Evolutionary conservation across 352 stramenopile species (phyloP), one percentile per base, ranked within the genome.

Genomic region (Blastocystis sp.): DNA sequence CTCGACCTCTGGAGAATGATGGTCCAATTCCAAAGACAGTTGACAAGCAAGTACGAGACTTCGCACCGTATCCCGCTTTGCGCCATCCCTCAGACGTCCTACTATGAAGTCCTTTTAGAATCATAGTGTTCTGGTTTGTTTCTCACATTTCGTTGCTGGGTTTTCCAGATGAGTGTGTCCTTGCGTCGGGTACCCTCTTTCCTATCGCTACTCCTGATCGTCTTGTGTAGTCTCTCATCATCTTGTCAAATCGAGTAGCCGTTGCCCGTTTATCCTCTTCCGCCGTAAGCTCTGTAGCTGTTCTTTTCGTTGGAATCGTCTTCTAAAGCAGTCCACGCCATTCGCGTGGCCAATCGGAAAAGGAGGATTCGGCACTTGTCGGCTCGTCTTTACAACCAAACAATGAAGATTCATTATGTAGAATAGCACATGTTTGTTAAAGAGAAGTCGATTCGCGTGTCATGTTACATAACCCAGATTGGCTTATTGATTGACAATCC

Each of bases 91-190:
- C 74, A 84, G 19, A n/a, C 48, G n/a, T 67, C 56, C 2, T 84
- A 84, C 45, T 84, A 70, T 84, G 74, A 84, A 52, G 3, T 53
- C 66, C 2, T 69, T 70, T 84, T 67, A 84, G 56, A 69, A 23
- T 38, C 53, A 41, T 56, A 14, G 14, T 7, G 48, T 34, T 34
- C 5, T 9, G 62, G 34, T 45, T n/a, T 77, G 66, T 77, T 84
- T 84, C 52, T 70, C 69, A 5, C 21, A 38, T 43, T 34, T n/a
- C 17, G 19, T 81, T 81, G 59, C 34, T 62, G n/a, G 28, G 21
- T 21, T 7, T 56, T 0, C 5, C 5, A 14, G 48, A 56, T 56
- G 48, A 45, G 66, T 17, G 48, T 79, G 69, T 53, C 66, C 53
- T 28, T 60, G 60, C 2, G n/a, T 2, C 19, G 21, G n/a, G n/a